Base-by-base conservation (phyloP, 1,284 basidiomycete genomes). In the Waitea zeae region DNA sequence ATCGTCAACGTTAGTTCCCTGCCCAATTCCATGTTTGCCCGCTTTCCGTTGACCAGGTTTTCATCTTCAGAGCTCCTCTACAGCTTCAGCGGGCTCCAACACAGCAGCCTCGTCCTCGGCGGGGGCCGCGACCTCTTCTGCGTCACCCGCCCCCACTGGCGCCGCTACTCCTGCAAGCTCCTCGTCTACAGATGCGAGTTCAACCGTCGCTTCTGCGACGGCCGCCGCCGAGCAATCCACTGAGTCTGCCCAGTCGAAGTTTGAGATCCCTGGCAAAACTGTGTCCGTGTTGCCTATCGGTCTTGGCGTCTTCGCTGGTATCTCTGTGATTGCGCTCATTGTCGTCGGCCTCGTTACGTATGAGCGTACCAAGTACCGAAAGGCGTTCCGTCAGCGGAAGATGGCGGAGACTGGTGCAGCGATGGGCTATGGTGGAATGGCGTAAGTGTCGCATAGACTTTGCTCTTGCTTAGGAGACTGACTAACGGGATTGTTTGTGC, bases 291-390 rank as follows among this genome's bases (percentile, higher is more conserved):
- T 86, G 33, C 83, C 82, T 0, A 72, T 86, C 42, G 82, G 82
- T 44, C 61, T 87, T 33, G 78, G 76, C 38, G 64, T 87, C 13
- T 86, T 81, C 48, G 80, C 76, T 31, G 81, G 78, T 43, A 76
- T 87, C 40, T 80, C 79, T 17, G 73, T 77, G 9, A 75, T 86
- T 47, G 76, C 73, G 14, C 51, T 87, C 44, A 71, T 78, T 41
- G 70, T 79, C n/a, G 77, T 87, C 41, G 74, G 66, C 35, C 57
- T 82, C 47, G 81, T 84, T 39, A 86, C 81, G 15, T 82, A 76
- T 48, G 81, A 86, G 59, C 66, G 82, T 35, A 73, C 79, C 19
- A 80, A 76, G 53, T 79, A 81, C 50, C 73, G 81, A 59, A 81
- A 70, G 79, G 64, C 68, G 38, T 86, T 83, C 67, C 63, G 81